Base-by-base conservation (phyloP, 2,329 filamentous ascomycete species). In the Neodidymelliopsis sp. region DNA sequence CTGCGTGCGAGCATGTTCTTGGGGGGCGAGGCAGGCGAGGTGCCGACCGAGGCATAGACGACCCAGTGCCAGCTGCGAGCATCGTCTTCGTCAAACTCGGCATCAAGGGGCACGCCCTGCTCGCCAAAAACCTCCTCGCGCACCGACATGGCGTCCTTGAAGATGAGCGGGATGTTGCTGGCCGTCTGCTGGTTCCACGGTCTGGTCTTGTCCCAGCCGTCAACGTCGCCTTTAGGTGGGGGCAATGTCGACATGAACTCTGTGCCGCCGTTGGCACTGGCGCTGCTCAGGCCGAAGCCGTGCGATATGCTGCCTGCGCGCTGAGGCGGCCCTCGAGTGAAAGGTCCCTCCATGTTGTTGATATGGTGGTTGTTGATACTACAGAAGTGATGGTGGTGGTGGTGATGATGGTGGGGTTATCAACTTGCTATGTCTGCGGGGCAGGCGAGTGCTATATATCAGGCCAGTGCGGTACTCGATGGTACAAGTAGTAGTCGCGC, bases 51-150 rank as follows among this genome's bases (percentile, higher is more conserved):
- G 36, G 84, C 84, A 72, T 96, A 96, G n/a, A 87, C 79, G 22
- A 96, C 87, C 89, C 90, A 96, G 73, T 97, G 91, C 75, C 87
- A 93, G 59, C 85, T 87, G 25, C 89, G 83, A 1, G 81, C 59
- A 70, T 97, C 93, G 68, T 97, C 91, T 1, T 80, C 75, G 75
- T 97, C 93, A 57, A 90, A 81, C 71, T 97, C 92, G 57, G 85
- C 83, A 27, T 88, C 84, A 1, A 84, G 72, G 0, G 77, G 74
- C 20, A 83, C 78, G 16, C 75, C 71, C 56, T 86, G 84, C 65
- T 85, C 83, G 49, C 80, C 72, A 58, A 82, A 86, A 56, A 86
- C 84, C 28, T 74, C 72, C 47, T 81, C 76, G 27, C 84, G 82
- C 5, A 86, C 76, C 11, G 71, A 69, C 77, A 85, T 82, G 56